Evolutionary conservation across 495 filamentous ascomycete genomes (phyloP).

Genomic region (Lophiotrema nucula): DNA sequence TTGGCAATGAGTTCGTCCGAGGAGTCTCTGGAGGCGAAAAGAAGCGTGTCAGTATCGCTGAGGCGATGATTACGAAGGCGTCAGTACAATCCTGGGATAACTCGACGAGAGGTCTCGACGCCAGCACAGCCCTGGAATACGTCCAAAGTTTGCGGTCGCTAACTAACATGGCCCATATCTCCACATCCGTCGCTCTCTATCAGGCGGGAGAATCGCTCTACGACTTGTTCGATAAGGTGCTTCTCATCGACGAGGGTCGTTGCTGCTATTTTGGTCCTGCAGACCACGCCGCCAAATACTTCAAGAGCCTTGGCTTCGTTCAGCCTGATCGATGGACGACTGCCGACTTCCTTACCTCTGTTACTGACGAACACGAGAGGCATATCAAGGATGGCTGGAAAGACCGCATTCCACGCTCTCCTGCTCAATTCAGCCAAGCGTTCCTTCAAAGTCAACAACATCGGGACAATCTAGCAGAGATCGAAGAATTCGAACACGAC

Average conservation of each 20-base stretch:
- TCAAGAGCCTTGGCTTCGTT: slow-evolving; percentile 62
- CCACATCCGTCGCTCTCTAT: slow-evolving; percentile 65
- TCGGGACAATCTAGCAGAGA: slow-evolving; percentile 37
- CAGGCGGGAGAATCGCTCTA: slow-evolving; percentile 70
- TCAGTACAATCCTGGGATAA: slow-evolving; percentile 70
- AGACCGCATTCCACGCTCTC: slow-evolving; percentile 58
- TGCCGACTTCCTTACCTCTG: slow-evolving; percentile 67
- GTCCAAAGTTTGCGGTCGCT: slow-evolving; percentile 61
- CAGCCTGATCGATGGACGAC: slow-evolving; percentile 63
- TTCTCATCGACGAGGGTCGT: slow-evolving; percentile 66
- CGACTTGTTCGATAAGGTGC: slow-evolving; percentile 68
- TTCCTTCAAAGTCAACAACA: slow-evolving; percentile 51
- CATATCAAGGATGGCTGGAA: slow-evolving; percentile 59
- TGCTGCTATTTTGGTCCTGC: slow-evolving; percentile 63
- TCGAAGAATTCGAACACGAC: slow-evolving; percentile 53
- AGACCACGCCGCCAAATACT: slow-evolving; percentile 58
- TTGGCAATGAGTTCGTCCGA: slow-evolving; percentile 65
- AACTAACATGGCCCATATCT: slow-evolving; percentile 61
- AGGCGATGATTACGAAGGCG: slow-evolving; percentile 66
- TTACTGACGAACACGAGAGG: slow-evolving; percentile 63
- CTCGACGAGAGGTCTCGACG: slow-evolving; percentile 65
- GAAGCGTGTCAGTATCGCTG: slow-evolving; percentile 69
- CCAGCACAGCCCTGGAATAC: slow-evolving; percentile 65
- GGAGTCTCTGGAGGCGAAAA: slow-evolving; percentile 73
- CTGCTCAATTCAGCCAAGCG: slow-evolving; percentile 55